Base-by-base conservation (phyloP, 257 asterid species). In the Salvia rosmarinus region DNA sequence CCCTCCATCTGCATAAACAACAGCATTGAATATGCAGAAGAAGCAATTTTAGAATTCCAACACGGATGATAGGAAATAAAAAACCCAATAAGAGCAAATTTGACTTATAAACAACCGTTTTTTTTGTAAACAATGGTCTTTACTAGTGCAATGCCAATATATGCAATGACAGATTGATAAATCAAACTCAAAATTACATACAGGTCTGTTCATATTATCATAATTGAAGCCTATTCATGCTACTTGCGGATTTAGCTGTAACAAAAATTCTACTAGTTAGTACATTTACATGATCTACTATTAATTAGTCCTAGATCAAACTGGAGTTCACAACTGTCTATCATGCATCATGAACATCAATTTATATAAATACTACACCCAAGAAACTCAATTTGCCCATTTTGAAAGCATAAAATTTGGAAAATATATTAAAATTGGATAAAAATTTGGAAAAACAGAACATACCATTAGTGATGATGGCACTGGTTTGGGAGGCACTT, bases 401-500 rank as follows among this genome's bases (percentile, higher is more conserved):
- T 54, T 16, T 64, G 50, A 52, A 52, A 9, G 4, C 14, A 23
- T 43, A 32, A 11, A 67, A 40, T 62, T 11, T 0, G 3, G 9
- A 60, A 67, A 50, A 66, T 6, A 19, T 14, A 39, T 6, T 0
- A 44, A n/a, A 55, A 70, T 9, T 42, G 9, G 10, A 64, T 20
- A 40, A 9, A 71, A 74, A 9, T 52, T 46, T 1, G 10, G 16
- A 40, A 40, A 52, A 54, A 61, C 63, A 16, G 35, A 39, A n/a
- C 25, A 11, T 78, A 93, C 98, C 98, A 58, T 90, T 93, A 16
- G 98, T 93, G 82, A 93, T 90, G 55, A 93, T 90, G 67, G 97
- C 98, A 73, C 98, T 93, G 55, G 98, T 92, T 76, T 92, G 96
- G 11, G 96, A 71, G 97, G 98, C 43, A 93, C 97, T 82, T 93